Conservation (phyloP, 169 alveolate species). For the Plasmodium fragile region DNA sequence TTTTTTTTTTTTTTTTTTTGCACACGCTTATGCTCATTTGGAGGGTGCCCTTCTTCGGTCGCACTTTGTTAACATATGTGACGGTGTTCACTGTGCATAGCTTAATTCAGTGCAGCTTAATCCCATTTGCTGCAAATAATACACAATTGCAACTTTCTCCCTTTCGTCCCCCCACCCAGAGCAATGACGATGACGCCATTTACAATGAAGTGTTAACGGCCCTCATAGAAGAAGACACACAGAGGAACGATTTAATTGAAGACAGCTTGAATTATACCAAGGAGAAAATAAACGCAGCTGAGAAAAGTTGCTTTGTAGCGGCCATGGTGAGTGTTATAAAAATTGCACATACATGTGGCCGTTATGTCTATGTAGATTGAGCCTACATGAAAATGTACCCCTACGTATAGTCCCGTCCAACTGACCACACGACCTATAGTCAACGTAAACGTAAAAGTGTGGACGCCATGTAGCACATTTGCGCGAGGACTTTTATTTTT, state of each 20-base stretch:
- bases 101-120: not conserved
- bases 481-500: not conserved
- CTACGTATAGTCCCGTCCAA: not conserved
- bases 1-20: not conserved
- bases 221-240: slow-evolving; percentile 65
- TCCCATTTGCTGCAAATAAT: not conserved
- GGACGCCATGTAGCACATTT: not conserved
- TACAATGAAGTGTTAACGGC: slow-evolving; percentile 66
- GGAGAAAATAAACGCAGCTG: slow-evolving; percentile 72
- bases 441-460: slow-evolving; percentile 1
- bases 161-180: slow-evolving; percentile 1
- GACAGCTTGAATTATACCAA: slow-evolving; percentile 53
- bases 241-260: slow-evolving; percentile 66
- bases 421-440: not conserved
- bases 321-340: slow-evolving; percentile 47
- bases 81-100: not conserved
- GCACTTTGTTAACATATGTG: not conserved
- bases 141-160: slow-evolving; percentile 3
- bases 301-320: slow-evolving; percentile 62
- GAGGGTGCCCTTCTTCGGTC: not conserved
- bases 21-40: not conserved
- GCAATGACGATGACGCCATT: slow-evolving; percentile 37
- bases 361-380: not conserved
- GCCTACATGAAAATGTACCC: not conserved
- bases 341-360: not conserved